Percentiles rank a stretch among this genome's conserved stretches.
Conservation (phyloP, 805 yeast species). For the Tetrapisispora iriomotensis region DNA sequence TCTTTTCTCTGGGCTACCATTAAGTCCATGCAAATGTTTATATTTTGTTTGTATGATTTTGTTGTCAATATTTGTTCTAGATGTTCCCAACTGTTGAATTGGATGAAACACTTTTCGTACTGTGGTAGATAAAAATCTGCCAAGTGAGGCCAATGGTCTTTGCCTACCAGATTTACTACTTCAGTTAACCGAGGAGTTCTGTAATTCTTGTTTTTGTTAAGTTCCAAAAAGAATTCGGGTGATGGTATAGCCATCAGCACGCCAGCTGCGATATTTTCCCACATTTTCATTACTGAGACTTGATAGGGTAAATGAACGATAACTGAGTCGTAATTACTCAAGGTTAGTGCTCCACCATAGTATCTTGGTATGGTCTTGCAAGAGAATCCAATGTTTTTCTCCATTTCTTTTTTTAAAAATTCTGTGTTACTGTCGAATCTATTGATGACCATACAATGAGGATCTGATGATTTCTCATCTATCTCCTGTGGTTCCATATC, state of each 20-base stretch:
- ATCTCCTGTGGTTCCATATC: not conserved
- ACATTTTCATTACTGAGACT: constrained; percentile 10
- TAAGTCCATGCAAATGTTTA: constrained; percentile 5
- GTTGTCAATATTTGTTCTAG: constrained; percentile 3
- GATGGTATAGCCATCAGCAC: constrained; percentile 6
- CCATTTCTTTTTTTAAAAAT: constrained; percentile 3
- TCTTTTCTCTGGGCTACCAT: constrained; percentile 1
- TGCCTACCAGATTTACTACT: constrained; percentile 1
- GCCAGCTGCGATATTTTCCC: constrained; percentile 8
- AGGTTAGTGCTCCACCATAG: constrained; percentile 8
- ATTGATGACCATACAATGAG: constrained; percentile 4
- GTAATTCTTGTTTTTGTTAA: constrained; percentile 3
- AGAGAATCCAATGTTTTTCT: not conserved
- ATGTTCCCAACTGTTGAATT: constrained; percentile 6
- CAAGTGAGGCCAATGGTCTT: constrained; percentile 3
- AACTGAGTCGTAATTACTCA: constrained; percentile 5
- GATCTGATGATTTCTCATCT: not conserved
- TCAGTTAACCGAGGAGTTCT: not conserved
- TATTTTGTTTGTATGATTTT: constrained; percentile 4
- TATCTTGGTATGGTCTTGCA: constrained; percentile 4
- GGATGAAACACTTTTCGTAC: constrained; percentile 6
- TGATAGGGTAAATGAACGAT: constrained; percentile 8
- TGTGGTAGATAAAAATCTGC: constrained; percentile 7
- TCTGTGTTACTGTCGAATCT: constrained; percentile 4
- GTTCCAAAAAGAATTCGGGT: constrained; percentile 5